These are phyloP conservation scores for Cladorrhinum sp. DNA, from an alignment of 2,329 filamentous ascomycete genomes.

Conservation along the genomic window DNA sequence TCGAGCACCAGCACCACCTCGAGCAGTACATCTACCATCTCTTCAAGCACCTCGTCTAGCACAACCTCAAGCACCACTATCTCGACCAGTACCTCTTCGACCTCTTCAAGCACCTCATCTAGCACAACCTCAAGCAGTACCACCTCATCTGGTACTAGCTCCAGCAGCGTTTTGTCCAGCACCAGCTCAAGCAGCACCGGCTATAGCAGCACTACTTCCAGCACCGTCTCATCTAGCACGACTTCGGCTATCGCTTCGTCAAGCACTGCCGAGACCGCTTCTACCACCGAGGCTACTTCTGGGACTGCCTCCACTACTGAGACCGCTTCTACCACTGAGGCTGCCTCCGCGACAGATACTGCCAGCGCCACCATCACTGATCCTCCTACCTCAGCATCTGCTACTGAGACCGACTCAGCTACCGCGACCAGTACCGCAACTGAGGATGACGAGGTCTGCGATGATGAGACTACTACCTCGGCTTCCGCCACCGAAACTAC, in stretches of 20 bases:
- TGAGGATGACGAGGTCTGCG: not conserved
- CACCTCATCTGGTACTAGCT: not conserved
- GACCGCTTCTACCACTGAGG: slow-evolving; percentile 3
- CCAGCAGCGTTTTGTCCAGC: slow-evolving; percentile 9
- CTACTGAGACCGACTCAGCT: not conserved
- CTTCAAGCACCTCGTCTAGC: slow-evolving; percentile 14
- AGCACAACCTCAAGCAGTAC: slow-evolving; percentile 4
- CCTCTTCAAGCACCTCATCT: slow-evolving; percentile 7
- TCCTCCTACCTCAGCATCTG: too few species aligned
- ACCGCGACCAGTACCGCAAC: slow-evolving; percentile 6
- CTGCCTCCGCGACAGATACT: slow-evolving; percentile 3
- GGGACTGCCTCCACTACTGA: not conserved
- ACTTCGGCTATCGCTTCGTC: not conserved
- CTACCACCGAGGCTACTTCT: not conserved
- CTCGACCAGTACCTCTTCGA: slow-evolving; percentile 6
- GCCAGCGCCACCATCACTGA: slow-evolving; percentile 1
- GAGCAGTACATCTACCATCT: slow-evolving; percentile 12
- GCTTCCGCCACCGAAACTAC: slow-evolving; percentile 1
- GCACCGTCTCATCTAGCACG: slow-evolving; percentile 2
- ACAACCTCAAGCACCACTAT: slow-evolving; percentile 5
- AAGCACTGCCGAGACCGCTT: not conserved
- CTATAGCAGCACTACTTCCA: not conserved
- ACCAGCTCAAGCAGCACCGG: not conserved
- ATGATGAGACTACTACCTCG: not conserved
- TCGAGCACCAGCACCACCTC: slow-evolving; percentile 14